phyloP scores from a whole-genome alignment of 164 flowering plant species.

The Pachysandra terminalis region DNA sequence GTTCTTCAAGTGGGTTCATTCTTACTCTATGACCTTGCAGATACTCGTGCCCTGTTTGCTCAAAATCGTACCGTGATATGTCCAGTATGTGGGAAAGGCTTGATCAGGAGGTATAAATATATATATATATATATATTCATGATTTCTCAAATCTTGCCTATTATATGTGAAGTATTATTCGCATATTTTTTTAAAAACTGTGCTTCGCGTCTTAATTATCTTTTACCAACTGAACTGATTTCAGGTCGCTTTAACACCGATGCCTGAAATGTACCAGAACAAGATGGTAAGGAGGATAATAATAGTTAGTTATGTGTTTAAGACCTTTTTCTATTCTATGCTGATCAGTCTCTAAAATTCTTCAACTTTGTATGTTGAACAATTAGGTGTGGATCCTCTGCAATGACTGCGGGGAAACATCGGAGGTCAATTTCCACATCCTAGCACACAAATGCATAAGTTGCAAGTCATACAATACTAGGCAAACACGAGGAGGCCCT shows the following conservation, averaged over 20 bases:
- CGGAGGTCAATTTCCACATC: conserved; percentile 64
- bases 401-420: conserved; percentile 74
- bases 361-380: not conserved
- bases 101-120: conserved; percentile 85
- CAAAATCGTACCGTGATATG: conserved; percentile 74
- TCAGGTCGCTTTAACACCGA: conserved; percentile 72
- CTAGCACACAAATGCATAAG: conserved; percentile 67
- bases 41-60: conserved; percentile 81
- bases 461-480: conserved; percentile 85
- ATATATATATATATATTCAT: no score
- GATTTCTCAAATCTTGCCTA: not conserved
- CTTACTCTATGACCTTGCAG: conserved; percentile 32
- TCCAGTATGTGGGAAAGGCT: conserved; percentile 62
- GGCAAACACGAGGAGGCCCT: conserved; percentile 58
- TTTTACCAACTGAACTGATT: not conserved
- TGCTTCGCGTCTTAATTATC: not conserved
- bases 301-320: not conserved
- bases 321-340: not conserved
- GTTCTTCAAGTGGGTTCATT: not conserved
- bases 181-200: not conserved
- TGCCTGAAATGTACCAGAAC: conserved; percentile 66
- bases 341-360: not conserved
- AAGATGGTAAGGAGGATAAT: conserved; percentile 51
- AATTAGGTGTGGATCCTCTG: conserved; percentile 83
- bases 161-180: not conserved